Evolutionary conservation across 352 stramenopile genomes (phyloP).

Genomic region (Globisporangium echinulatum): DNA sequence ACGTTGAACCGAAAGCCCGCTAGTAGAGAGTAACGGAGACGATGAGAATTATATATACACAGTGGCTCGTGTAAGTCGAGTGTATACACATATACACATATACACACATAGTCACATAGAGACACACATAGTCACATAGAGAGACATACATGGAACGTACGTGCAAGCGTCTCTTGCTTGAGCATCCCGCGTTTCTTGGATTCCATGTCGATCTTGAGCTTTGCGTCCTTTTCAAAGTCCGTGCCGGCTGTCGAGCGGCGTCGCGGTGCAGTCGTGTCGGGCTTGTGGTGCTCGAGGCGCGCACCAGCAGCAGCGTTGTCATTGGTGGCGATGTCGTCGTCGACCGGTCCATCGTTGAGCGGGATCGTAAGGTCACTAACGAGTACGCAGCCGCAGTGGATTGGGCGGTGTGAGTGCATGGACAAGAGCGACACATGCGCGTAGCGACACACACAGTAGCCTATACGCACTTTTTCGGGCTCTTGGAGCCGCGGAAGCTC

Average conservation of each 20-base stretch:
- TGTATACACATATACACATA: no score
- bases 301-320: slow-evolving; percentile 15
- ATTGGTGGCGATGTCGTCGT: background rate
- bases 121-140: background rate
- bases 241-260: slow-evolving; percentile 28
- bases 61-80: no score
- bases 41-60: no score
- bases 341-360: slow-evolving; percentile 15
- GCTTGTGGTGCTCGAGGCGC: slow-evolving; percentile 9
- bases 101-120: background rate
- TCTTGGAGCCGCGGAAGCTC: no score
- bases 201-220: slow-evolving; percentile 23
- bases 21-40: slow-evolving; percentile 3
- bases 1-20: slow-evolving; percentile 27
- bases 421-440: no score
- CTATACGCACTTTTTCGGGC: no score
- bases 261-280: background rate
- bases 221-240: slow-evolving; percentile 18
- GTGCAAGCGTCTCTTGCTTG: slow-evolving; percentile 16
- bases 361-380: slow-evolving; percentile 25
- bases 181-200: slow-evolving; percentile 17
- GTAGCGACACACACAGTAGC: no score
- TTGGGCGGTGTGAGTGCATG: no score
- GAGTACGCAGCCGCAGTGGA: no score
- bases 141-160: slow-evolving; percentile 9